Evolutionary conservation across 371 early-diverging fungal genomes (phyloP).

Genomic region (Rhizomucor pusillus): DNA sequence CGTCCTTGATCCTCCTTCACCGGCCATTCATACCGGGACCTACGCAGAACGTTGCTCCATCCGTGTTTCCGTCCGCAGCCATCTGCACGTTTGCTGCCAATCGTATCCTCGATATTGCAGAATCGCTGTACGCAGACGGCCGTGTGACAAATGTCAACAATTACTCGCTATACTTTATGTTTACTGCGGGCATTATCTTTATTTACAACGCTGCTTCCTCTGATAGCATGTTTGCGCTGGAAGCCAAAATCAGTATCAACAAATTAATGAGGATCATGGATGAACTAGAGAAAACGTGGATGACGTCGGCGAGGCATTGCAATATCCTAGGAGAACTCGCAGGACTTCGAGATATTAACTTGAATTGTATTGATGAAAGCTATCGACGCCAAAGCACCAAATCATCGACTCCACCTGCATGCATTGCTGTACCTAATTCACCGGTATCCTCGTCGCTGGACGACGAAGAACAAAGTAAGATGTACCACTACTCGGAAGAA

Average conservation of each 20-base stretch:
- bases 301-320: conserved; percentile 41
- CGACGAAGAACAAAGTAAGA: conserved; percentile 3
- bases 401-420: conserved; percentile 1
- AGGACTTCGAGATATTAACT: conserved; percentile 45
- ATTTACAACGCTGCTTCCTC: conserved; percentile 39
- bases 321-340: conserved; percentile 47
- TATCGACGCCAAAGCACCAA: conserved; percentile 3
- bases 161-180: conserved; percentile 44
- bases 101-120: conserved; percentile 51
- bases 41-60: conserved; percentile 21
- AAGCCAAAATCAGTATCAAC: conserved; percentile 45
- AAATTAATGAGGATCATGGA: conserved; percentile 47
- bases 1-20: conserved; percentile 71
- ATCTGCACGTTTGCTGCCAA: conserved; percentile 60
- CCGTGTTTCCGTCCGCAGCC: conserved; percentile 46
- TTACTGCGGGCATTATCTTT: conserved; percentile 49
- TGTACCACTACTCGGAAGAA: conserved; percentile 10
- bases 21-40: conserved; percentile 63
- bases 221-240: conserved; percentile 38
- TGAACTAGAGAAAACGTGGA: conserved; percentile 41
- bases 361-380: conserved; percentile 24
- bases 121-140: conserved; percentile 33
- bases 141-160: conserved; percentile 33
- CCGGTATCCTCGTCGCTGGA: conserved; percentile 8
- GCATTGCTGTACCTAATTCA: conserved; percentile 37